Conservation (phyloP, 73 alveolate species). For the Uronychia binucleata region DNA sequence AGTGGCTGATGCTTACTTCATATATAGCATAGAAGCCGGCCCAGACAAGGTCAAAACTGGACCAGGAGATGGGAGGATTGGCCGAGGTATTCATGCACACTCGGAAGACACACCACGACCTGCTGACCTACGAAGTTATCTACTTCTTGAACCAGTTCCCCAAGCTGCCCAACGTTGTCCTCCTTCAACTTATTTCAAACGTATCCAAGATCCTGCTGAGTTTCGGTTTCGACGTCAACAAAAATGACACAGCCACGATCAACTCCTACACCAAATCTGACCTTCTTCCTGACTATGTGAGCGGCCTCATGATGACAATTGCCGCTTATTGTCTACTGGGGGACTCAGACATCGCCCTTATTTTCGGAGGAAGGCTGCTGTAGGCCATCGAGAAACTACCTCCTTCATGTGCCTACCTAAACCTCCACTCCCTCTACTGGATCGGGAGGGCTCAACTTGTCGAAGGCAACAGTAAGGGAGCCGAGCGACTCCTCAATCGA, state of each 20-base stretch:
- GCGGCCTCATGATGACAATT: constrained; percentile 56
- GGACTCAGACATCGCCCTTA: constrained; percentile 57
- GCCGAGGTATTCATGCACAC: constrained; percentile 39
- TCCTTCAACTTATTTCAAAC: constrained; percentile 18
- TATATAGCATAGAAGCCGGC: constrained; percentile 44
- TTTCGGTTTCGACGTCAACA: constrained; percentile 21
- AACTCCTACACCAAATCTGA: not conserved
- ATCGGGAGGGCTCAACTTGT: constrained; percentile 48
- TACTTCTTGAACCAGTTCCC: constrained; percentile 65
- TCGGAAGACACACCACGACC: constrained; percentile 3
- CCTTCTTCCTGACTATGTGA: constrained; percentile 37
- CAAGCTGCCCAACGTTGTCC: constrained; percentile 45
- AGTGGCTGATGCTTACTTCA: constrained; percentile 45
- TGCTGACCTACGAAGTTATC: constrained; percentile 59
- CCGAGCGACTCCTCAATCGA: constrained; percentile 15
- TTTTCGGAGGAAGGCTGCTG: constrained; percentile 25
- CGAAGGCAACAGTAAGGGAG: constrained; percentile 34
- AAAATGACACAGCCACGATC: not conserved
- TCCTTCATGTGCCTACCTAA: constrained; percentile 24
- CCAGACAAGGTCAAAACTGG: constrained; percentile 53
- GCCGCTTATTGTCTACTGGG: constrained; percentile 59
- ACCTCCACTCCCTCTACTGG: constrained; percentile 58
- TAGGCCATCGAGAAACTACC: constrained; percentile 19
- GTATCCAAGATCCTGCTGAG: constrained; percentile 15
- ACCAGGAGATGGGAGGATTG: constrained; percentile 63